Percentiles rank a stretch among this genome's conserved stretches.
Evolutionary conservation across 2,329 filamentous ascomycete species (phyloP).

Genomic region (Didymella arachidicola): DNA sequence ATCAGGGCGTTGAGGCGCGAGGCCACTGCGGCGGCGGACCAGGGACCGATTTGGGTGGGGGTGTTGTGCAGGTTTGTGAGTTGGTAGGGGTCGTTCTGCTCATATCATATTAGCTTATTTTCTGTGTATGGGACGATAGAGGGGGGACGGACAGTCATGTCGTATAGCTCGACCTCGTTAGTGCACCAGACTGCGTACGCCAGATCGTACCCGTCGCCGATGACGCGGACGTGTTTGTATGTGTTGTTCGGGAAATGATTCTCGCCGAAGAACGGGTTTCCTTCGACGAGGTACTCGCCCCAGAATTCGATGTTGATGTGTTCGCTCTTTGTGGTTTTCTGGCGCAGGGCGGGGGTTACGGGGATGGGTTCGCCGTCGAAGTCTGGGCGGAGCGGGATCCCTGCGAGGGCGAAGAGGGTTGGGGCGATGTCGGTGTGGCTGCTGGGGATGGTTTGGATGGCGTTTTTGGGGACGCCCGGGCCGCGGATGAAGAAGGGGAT

Average conservation of each 20-base stretch:
- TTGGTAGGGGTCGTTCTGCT: constrained; percentile 44
- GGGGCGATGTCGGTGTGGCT: constrained; percentile 54
- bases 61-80: constrained; percentile 45
- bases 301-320: constrained; percentile 55
- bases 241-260: constrained; percentile 57
- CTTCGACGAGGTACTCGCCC: constrained; percentile 45
- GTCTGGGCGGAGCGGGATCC: constrained; percentile 41
- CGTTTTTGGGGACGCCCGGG: constrained; percentile 43
- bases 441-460: constrained; percentile 35
- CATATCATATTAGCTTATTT: not conserved
- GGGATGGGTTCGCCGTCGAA: constrained; percentile 52
- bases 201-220: constrained; percentile 64
- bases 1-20: constrained; percentile 62
- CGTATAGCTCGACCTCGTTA: constrained; percentile 72
- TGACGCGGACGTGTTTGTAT: constrained; percentile 67
- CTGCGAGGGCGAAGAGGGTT: constrained; percentile 48
- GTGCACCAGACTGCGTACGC: constrained; percentile 76
- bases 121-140: no score
- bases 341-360: constrained; percentile 26
- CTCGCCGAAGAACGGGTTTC: constrained; percentile 23
- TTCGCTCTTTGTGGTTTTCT: constrained; percentile 35
- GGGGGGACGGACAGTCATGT: constrained; percentile 59
- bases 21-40: constrained; percentile 19
- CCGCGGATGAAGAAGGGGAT: constrained; percentile 53
- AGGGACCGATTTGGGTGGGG: constrained; percentile 9